These are phyloP conservation scores for Eimeria necatrix DNA, from an alignment of 169 alveolate species.

Conservation along the genomic window DNA sequence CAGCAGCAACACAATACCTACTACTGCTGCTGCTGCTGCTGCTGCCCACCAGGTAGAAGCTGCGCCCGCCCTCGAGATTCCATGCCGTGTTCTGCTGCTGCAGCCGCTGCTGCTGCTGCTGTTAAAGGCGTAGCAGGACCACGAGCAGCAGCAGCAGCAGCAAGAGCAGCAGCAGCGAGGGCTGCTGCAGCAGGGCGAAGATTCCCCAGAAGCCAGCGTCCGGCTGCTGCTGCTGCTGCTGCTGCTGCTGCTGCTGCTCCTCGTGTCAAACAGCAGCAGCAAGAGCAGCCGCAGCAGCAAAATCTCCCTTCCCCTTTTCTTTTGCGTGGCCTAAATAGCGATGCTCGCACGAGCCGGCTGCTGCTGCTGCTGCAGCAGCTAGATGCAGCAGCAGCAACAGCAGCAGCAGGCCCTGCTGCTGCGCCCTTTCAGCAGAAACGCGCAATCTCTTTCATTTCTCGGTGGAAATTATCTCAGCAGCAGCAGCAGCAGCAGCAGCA, in stretches of 20 bases:
- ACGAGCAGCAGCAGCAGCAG: not conserved
- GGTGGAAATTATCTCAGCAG: not conserved
- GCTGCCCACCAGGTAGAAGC: not conserved
- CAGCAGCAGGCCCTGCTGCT: slow-evolving; percentile 25
- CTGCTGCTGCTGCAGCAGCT: not conserved
- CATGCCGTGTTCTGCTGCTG: slow-evolving; percentile 17
- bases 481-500: not conserved
- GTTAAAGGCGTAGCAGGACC: too few relatives aligned
- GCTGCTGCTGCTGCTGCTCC: too few relatives aligned
- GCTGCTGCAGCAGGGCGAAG: not conserved
- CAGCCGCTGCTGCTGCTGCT: not conserved
- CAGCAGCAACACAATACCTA: not conserved
- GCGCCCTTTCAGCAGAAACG: not conserved
- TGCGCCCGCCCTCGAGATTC: not conserved
- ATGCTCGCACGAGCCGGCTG: not conserved
- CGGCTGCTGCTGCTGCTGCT: not conserved
- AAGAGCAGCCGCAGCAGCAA: not conserved
- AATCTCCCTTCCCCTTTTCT: too few relatives aligned
- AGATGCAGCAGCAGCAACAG: not conserved
- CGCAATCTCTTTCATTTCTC: not conserved
- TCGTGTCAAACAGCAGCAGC: not conserved
- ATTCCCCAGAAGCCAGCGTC: not conserved
- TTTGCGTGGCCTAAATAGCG: too few relatives aligned
- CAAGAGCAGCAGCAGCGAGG: not conserved
- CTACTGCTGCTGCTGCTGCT: not conserved